These are phyloP conservation scores for Limonium bicolor DNA, from an alignment of 148 eudicot species.

Conservation along the genomic window DNA sequence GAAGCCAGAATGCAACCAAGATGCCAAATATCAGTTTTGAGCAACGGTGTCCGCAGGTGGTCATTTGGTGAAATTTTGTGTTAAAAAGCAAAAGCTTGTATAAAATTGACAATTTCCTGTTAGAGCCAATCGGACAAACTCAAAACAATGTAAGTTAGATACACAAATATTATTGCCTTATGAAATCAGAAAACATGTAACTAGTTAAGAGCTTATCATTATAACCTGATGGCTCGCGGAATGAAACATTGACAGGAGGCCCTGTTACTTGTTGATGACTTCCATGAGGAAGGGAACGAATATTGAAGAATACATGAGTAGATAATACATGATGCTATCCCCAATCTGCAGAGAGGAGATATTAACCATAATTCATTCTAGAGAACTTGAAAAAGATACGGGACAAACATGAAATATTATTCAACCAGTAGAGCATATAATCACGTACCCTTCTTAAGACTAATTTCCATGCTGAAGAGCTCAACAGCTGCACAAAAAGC, in stretches of 20 bases:
- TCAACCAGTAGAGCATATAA: constrained; percentile 3
- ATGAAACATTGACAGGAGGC: constrained; percentile 24
- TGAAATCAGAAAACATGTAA: constrained; percentile 1
- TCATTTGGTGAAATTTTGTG: no score
- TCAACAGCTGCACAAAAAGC: constrained; percentile 35
- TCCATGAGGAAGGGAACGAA: constrained; percentile 44
- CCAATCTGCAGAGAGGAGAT: constrained; percentile 45
- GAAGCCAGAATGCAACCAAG: no score
- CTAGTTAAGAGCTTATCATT: not conserved
- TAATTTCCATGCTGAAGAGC: constrained; percentile 44
- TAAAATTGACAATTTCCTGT: not conserved
- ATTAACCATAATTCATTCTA: not conserved
- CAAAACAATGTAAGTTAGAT: not conserved
- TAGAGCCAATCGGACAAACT: not conserved
- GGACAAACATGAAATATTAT: not conserved
- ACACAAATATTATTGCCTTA: no score
- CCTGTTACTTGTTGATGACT: constrained; percentile 70
- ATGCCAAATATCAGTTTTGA: no score
- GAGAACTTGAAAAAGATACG: not conserved
- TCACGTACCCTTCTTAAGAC: constrained; percentile 40
- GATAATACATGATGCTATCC: constrained; percentile 55
- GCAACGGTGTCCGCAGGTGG: no score
- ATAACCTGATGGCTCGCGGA: constrained; percentile 26
- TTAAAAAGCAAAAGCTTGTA: no score
- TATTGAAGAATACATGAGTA: constrained; percentile 44